Conservation (phyloP, 768 basidiomycete species). For the Rubroboletus satanas region DNA sequence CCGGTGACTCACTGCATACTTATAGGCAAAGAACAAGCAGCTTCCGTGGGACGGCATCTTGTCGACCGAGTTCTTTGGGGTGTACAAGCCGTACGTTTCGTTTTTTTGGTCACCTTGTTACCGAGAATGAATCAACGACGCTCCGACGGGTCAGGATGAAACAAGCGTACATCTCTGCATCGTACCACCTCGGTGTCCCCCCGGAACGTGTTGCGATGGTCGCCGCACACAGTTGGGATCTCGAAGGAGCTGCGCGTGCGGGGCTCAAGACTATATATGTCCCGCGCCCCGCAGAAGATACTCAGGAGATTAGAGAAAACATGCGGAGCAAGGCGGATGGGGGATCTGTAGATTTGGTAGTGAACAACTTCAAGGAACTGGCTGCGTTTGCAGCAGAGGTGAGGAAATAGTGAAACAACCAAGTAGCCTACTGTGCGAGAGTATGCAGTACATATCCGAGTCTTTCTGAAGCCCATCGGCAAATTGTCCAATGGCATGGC, state of each 20-base stretch:
- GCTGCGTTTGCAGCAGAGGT: conserved; percentile 27
- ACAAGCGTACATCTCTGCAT: conserved; percentile 46
- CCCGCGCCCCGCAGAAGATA: conserved; percentile 47
- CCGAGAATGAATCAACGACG: too few relatives aligned
- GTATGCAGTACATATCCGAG: background rate
- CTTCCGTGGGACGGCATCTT: conserved; percentile 65
- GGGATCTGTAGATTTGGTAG: conserved; percentile 57
- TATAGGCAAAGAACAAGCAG: conserved; percentile 55
- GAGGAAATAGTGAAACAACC: background rate
- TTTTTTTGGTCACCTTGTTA: too few relatives aligned
- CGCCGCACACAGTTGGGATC: conserved; percentile 57
- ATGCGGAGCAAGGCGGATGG: conserved; percentile 48
- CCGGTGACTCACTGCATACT: too few relatives aligned
- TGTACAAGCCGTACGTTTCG: conserved; percentile 59
- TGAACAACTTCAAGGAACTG: conserved; percentile 50
- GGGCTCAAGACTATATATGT: conserved; percentile 63
- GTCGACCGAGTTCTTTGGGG: conserved; percentile 55
- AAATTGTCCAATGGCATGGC: too few relatives aligned
- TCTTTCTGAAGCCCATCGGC: too few relatives aligned
- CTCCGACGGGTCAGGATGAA: conserved; percentile 27
- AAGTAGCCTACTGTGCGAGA: background rate
- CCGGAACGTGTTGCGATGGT: conserved; percentile 59
- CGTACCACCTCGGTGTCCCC: conserved; percentile 42
- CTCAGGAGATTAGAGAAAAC: conserved; percentile 13
- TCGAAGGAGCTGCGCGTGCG: conserved; percentile 46